Evolutionary conservation across 164 flowering plant species (phyloP), one percentile per base, ranked within the genome.

Genomic region (Tinospora cordifolia): DNA sequence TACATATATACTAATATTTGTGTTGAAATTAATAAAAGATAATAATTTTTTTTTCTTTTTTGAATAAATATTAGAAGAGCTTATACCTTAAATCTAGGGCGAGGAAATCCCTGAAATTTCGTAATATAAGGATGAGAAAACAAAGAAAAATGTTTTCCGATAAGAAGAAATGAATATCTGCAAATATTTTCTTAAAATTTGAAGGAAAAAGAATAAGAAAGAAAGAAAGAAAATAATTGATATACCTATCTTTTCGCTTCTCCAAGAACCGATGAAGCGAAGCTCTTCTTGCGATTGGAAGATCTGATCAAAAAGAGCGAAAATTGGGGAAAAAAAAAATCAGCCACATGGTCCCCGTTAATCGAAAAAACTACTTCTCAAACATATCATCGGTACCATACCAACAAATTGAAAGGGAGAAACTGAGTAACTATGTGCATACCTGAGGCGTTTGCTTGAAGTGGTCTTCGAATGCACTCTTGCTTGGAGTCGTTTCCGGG

Each of bases 181-280:
- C 4, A 30, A 1, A 30, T 30, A 30, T 30, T 30, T 30, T 30
- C 3, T 30, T 30, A 30, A 4, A 4, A 30, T 30, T 30, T 54
- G 60, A 54, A 54, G n/a, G n/a, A n/a, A n/a, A n/a, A n/a, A n/a
- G n/a, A n/a, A n/a, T n/a, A n/a, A n/a, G n/a, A n/a, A n/a, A n/a
- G n/a, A n/a, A n/a, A n/a, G n/a, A n/a, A n/a, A n/a, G n/a, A n/a
- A n/a, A n/a, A n/a, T n/a, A n/a, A n/a, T n/a, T 54, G n/a, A 54
- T 25, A 24, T 54, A 54, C 60, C 60, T 54, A 67, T 85, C 94
- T 79, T 87, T 90, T 78, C 98, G 87, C 84, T 87, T 92, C 86
- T 88, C 96, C 65, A 92, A 65, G 81, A 92, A 92, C 67, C 94
- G 83, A 70, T 85, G 83, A 44, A 92, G 88, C 1, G 98, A 92